Evolutionary conservation across 2,329 filamentous ascomycete genomes (phyloP).

Genomic region (Aspergillus udagawae): DNA sequence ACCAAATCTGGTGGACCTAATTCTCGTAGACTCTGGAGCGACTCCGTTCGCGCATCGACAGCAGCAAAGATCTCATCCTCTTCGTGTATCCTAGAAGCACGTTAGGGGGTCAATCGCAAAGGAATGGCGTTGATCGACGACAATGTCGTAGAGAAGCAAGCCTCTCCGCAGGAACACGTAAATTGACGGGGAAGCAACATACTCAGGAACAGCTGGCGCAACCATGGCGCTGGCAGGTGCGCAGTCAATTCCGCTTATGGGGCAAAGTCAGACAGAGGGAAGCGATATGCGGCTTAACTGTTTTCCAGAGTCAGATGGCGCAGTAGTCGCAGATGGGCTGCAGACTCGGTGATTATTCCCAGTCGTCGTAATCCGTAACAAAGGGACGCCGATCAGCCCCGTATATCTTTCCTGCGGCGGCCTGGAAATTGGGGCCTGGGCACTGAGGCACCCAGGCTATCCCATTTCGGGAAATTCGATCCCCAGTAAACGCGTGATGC

Average conservation of each 20-base stretch:
- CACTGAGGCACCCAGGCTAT: slow-evolving; percentile 17
- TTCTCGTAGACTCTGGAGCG: slow-evolving; percentile 79
- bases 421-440: slow-evolving; percentile 1
- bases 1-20: slow-evolving; percentile 93
- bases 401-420: not conserved
- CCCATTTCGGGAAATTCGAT: slow-evolving; percentile 14
- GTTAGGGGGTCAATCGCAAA: slow-evolving; percentile 17
- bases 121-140: slow-evolving; percentile 9
- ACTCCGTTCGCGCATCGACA: slow-evolving; percentile 88
- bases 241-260: slow-evolving; percentile 8
- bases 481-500: slow-evolving; percentile 18
- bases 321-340: not conserved
- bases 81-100: slow-evolving; percentile 72
- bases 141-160: slow-evolving; percentile 18
- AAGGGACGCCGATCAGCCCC: slow-evolving; percentile 6
- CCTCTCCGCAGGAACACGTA: slow-evolving; percentile 23
- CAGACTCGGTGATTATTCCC: not conserved
- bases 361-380: slow-evolving; percentile 15
- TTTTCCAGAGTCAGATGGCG: slow-evolving; percentile 4
- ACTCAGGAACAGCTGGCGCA: slow-evolving; percentile 73
- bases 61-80: slow-evolving; percentile 80
- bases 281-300: not conserved
- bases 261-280: not conserved
- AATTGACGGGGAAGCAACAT: slow-evolving; percentile 35
- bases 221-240: slow-evolving; percentile 54